A percentile compares a stretch with the other conserved stretches of the same genome.
phyloP scores from a whole-genome alignment of 169 alveolate genomes.

The Plasmodium falciparum region DNA sequence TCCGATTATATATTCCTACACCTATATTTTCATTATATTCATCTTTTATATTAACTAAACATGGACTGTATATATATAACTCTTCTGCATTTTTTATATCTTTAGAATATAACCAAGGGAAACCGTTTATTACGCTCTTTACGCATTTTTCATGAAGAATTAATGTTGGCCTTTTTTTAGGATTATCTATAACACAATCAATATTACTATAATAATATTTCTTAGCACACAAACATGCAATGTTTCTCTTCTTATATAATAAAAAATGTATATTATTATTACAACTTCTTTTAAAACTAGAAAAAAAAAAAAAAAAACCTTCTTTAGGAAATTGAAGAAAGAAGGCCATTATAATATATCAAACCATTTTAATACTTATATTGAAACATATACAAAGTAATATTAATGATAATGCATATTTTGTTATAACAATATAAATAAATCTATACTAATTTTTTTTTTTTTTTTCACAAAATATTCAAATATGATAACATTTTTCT shows the following conservation, averaged over 20 bases:
- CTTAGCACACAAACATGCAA: no score
- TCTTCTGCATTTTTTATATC: conserved; percentile 75
- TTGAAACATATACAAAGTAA: no score
- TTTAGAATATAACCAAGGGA: conserved; percentile 76
- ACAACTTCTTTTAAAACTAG: conserved; percentile 1
- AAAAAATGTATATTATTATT: conserved; percentile 7
- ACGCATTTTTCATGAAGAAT: conserved; percentile 54
- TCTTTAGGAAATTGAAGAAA: conserved; percentile 6
- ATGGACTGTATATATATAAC: conserved; percentile 50
- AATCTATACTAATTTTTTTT: no score
- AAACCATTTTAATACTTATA: no score
- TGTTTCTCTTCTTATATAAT: background rate
- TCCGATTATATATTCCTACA: conserved; percentile 71
- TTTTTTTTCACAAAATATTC: no score
- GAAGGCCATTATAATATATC: background rate
- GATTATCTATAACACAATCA: conserved; percentile 31
- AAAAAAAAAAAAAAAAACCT: background rate
- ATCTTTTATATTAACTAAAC: conserved; percentile 75
- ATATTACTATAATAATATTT: background rate
- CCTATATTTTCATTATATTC: conserved; percentile 71
- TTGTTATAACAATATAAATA: no score
- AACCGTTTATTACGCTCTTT: conserved; percentile 63
- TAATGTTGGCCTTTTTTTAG: conserved; percentile 71
- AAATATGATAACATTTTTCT: no score
- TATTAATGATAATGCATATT: no score